Base-by-base conservation (phyloP, 2,329 filamentous ascomycete genomes). In the Colletotrichum shisoi region DNA sequence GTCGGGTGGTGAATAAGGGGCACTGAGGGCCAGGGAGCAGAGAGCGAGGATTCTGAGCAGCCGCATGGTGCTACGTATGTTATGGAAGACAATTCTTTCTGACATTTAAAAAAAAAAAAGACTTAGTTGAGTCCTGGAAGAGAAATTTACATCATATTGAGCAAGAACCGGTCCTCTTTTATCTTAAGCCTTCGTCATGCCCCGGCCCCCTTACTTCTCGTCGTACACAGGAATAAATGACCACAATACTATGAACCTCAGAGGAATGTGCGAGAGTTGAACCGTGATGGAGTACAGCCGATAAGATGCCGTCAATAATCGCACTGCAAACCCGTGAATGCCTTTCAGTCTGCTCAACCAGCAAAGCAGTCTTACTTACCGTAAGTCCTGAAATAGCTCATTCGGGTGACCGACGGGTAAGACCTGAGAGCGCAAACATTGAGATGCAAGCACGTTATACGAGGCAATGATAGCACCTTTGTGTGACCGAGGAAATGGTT, bases 331-430 rank as follows among this genome's bases (percentile, higher is more conserved):
- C n/a, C 12, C 0, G 11, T 13, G 51, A 12, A 2, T 17, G 12
- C 40, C 21, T 42, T 7, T n/a, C 12, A 4, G 9, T 19, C 40
- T 7, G 11, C 27, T 39, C 27, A 11, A 5, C 17, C 48, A 24
- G 37, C 4, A n/a, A 37, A 7, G 24, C 19, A 51, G 37, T 31
- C 56, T 65, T 40, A 13, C 42, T 27, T 24, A 13, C 42, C 19
- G 37, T 34, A 39, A 19, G 34, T 31, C 44, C 48, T 42, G n/a
- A 40, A 68, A 51, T 45, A 45, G 46, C n/a, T 12, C 19, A 21
- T 17, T 27, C 51, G 46, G 45, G 54, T 65, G 61, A 65, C 49
- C 8, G 17, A 31, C 48, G 49, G 51, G 56, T 65, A n/a, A 65
- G 48, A 65, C 56, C 37, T 34, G 34, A 15, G 9, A 37, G 15